Conservation (phyloP, 805 yeast species). For the Candida alai region DNA sequence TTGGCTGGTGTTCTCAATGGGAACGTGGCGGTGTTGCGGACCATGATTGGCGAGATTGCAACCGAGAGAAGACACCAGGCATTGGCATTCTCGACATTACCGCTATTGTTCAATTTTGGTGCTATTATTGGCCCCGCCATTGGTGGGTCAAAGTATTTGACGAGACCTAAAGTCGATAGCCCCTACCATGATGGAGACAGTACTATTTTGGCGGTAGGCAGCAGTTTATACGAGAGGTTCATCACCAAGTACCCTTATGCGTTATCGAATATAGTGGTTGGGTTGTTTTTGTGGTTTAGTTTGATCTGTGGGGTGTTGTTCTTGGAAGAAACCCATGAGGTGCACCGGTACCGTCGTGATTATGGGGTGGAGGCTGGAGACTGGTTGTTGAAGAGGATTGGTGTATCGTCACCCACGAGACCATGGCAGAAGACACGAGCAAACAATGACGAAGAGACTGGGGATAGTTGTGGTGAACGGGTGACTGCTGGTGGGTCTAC, state of each 20-base stretch:
- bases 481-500: no score
- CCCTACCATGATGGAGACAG: constrained; percentile 13
- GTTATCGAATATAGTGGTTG: constrained; percentile 30
- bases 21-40: constrained; percentile 28
- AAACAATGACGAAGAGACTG: neutral
- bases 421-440: constrained; percentile 8
- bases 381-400: constrained; percentile 18
- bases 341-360: constrained; percentile 17
- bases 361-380: constrained; percentile 32
- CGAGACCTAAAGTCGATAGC: constrained; percentile 19
- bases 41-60: constrained; percentile 30
- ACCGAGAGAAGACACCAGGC: constrained; percentile 28
- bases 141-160: constrained; percentile 27
- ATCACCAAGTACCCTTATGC: constrained; percentile 30
- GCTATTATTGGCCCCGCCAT: constrained; percentile 29
- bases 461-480: no score
- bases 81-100: constrained; percentile 27
- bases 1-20: constrained; percentile 29
- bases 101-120: constrained; percentile 31
- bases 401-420: constrained; percentile 12
- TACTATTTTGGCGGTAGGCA: neutral
- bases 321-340: constrained; percentile 31
- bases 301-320: constrained; percentile 25
- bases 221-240: constrained; percentile 18
- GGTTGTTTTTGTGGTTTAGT: constrained; percentile 19